These are phyloP conservation scores for Alternaria triticina DNA, from an alignment of 2,329 filamentous ascomycete genomes.

Conservation along the genomic window DNA sequence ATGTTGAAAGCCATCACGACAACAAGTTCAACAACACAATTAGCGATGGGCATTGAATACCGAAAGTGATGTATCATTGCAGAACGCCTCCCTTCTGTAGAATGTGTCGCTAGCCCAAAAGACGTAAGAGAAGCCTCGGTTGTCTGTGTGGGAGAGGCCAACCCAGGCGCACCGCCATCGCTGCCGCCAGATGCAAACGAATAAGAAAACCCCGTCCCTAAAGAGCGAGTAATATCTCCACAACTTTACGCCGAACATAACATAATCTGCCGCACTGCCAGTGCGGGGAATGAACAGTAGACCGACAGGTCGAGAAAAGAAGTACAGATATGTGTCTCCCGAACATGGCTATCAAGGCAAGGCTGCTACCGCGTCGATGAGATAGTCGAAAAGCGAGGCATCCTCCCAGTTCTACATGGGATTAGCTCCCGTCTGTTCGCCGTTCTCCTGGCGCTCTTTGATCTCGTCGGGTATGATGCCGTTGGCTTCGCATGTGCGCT, in stretches of 20 bases:
- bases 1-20: not conserved
- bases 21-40: not conserved
- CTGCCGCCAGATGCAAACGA: constrained; percentile 19
- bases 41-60: not conserved
- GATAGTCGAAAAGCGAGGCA: not conserved
- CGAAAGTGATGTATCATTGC: constrained; percentile 15
- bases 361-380: constrained; percentile 5
- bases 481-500: constrained; percentile 56
- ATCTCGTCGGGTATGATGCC: constrained; percentile 50
- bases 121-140: constrained; percentile 11
- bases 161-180: constrained; percentile 15
- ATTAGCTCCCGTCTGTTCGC: constrained; percentile 45
- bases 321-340: constrained; percentile 8
- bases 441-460: constrained; percentile 49
- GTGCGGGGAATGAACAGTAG: constrained; percentile 6
- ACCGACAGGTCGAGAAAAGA: constrained; percentile 1
- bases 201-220: constrained; percentile 15
- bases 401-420: constrained; percentile 14
- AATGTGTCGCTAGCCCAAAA: constrained; percentile 13
- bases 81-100: not conserved
- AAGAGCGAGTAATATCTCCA: constrained; percentile 31
- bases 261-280: constrained; percentile 6
- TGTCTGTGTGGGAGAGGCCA: constrained; percentile 15
- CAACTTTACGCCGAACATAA: constrained; percentile 25
- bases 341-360: constrained; percentile 11